Evolutionary conservation across 2,329 filamentous ascomycete genomes (phyloP).

Genomic region (Alternaria brassicicola): DNA sequence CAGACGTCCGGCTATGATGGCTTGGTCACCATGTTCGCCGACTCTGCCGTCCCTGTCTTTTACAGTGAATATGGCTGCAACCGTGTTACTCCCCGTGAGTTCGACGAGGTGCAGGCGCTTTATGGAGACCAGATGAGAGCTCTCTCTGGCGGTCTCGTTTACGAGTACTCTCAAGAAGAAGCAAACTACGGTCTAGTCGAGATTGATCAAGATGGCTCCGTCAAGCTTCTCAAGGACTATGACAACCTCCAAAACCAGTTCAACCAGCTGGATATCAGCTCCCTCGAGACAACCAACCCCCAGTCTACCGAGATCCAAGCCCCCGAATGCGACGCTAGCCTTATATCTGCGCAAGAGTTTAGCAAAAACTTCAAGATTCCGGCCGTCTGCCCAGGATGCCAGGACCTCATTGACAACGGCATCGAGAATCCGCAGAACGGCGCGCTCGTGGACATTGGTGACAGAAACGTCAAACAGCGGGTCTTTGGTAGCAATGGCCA

Average conservation of each 20-base stretch:
- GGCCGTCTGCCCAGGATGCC: conserved; percentile 67
- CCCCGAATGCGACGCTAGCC: conserved; percentile 67
- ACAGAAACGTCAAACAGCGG: conserved; percentile 61
- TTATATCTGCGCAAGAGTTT: conserved; percentile 73
- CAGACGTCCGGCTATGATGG: conserved; percentile 64
- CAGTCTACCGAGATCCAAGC: conserved; percentile 61
- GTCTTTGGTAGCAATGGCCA: conserved; percentile 64
- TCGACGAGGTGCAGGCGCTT: conserved; percentile 75
- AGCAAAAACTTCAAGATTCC: conserved; percentile 82
- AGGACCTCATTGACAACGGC: conserved; percentile 77
- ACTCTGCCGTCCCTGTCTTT: conserved; percentile 74
- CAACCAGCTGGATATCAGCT: conserved; percentile 72
- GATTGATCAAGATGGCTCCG: conserved; percentile 52
- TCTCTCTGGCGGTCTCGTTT: conserved; percentile 79
- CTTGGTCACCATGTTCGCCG: conserved; percentile 69
- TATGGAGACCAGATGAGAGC: conserved; percentile 74
- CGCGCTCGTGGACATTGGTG: conserved; percentile 63
- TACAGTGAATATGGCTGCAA: conserved; percentile 87
- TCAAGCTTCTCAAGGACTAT: conserved; percentile 54
- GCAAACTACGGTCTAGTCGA: conserved; percentile 62
- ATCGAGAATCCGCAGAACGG: conserved; percentile 66
- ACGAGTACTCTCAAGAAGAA: conserved; percentile 77
- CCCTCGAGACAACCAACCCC: conserved; percentile 68
- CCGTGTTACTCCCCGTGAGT: conserved; percentile 65
- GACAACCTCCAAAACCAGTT: conserved; percentile 78